phyloP scores from a whole-genome alignment of 192 early-diverging fungal genomes.

The Borealophlyctis nickersoniae region DNA sequence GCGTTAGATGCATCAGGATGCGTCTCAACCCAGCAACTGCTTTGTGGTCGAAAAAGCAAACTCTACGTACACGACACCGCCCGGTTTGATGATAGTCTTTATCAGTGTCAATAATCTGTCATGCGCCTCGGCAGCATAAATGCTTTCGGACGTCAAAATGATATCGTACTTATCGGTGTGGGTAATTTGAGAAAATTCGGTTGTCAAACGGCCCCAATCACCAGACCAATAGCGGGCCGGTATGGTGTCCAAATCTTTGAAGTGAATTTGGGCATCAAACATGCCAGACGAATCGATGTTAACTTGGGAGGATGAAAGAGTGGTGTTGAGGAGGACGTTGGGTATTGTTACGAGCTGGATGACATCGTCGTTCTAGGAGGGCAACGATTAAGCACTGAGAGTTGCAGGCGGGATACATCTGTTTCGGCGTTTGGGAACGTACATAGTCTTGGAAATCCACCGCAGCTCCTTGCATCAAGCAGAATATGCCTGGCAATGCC shows the following conservation, averaged over 20 bases:
- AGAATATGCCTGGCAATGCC: constrained; percentile 77
- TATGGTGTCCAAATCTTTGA: background rate
- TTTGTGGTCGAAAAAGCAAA: background rate
- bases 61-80: constrained; percentile 19
- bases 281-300: constrained; percentile 23
- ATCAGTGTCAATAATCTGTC: constrained; percentile 28
- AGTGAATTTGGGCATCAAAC: constrained; percentile 28
- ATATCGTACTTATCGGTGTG: constrained; percentile 40
- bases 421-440: constrained; percentile 7
- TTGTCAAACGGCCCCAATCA: constrained; percentile 29
- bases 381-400: background rate
- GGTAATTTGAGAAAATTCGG: background rate
- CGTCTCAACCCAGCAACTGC: background rate
- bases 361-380: constrained; percentile 71
- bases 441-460: constrained; percentile 91
- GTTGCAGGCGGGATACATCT: too few relatives aligned
- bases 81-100: constrained; percentile 22
- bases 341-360: constrained; percentile 85
- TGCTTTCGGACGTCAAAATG: constrained; percentile 51
- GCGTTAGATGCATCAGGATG: background rate
- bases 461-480: constrained; percentile 49
- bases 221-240: constrained; percentile 28
- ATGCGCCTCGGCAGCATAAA: constrained; percentile 39
- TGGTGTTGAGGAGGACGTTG: constrained; percentile 82
- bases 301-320: constrained; percentile 13